Conservation (phyloP, 148 eudicot genomes). For the Silene uniflora region DNA sequence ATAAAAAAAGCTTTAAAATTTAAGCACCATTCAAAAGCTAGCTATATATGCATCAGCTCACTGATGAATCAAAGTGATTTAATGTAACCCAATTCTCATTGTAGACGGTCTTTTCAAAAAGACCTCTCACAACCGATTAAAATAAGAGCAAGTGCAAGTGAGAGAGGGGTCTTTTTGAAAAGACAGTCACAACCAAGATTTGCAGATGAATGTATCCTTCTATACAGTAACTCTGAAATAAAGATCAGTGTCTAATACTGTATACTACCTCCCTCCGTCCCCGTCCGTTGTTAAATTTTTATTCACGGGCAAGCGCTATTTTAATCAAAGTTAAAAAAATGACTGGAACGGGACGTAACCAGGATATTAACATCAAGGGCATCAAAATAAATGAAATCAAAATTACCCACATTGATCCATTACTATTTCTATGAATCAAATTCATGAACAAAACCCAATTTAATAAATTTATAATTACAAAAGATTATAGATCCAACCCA, state of each 20-base stretch:
- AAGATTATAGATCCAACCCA: conserved; percentile 20
- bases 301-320: not conserved
- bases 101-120: too few relatives aligned
- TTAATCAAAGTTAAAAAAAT: too few relatives aligned
- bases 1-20: too few relatives aligned
- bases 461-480: not conserved
- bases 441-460: conserved; percentile 13
- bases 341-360: too few relatives aligned
- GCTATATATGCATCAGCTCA: not conserved
- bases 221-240: not conserved
- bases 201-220: not conserved
- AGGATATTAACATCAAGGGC: too few relatives aligned
- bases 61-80: too few relatives aligned
- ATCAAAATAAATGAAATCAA: not conserved
- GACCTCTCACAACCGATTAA: too few relatives aligned
- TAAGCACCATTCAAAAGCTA: conserved; percentile 1
- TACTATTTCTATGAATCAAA: not conserved
- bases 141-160: too few relatives aligned
- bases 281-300: too few relatives aligned
- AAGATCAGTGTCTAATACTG: conserved; percentile 5
- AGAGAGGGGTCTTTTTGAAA: too few relatives aligned
- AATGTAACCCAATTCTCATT: too few relatives aligned
- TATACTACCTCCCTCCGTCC: not conserved
- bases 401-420: conserved; percentile 13
- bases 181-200: too few relatives aligned